Base-by-base conservation (phyloP, 176 grass and related monocot genomes). In the Olyra latifolia region DNA sequence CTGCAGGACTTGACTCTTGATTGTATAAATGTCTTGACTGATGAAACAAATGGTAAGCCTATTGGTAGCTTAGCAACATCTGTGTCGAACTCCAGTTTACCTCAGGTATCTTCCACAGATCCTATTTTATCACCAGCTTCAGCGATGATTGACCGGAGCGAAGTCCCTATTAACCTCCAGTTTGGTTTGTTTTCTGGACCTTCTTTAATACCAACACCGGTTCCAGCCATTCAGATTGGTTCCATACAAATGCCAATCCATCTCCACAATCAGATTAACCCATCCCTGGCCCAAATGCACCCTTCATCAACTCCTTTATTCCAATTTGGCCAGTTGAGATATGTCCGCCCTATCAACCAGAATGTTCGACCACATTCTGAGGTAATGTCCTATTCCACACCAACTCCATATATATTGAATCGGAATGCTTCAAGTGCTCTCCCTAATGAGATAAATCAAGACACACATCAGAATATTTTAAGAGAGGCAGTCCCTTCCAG, bases 161-260 rank as follows among this genome's bases (percentile, higher is more conserved):
- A 95, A 75, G 81, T 87, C 48, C 92, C 90, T 85, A 61, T 91
- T 81, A 88, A 65, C 49, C 90, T 93, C 66, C 96, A 93, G 76
- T 91, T 98, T 80, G 96, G 96, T 77, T 82, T 98, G 79, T 98
- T 98, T 91, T 89, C 92, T 91, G 81, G 92, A 48, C 90, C 96
- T 85, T 90, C 96, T 87, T 79, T 98, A 69, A 93, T 98, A 72
- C 96, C 96, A 70, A 91, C 96, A 76, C 86, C 84, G 16, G 80
- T 95, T 87, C 92, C 86, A 83, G 92, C 92, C 62, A 98, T 98
- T 88, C 92, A 98, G 80, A 95, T 98, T 87, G 96, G 96, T 82
- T 98, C 96, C 22, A 93, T 98, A 82, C 96, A 98, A 63, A 98
- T 98, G 96, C 96, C 92, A 22, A 98, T 98, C 79, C 86, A 98